These are phyloP conservation scores for Setaria viridis DNA, from an alignment of 202 grass and related monocot species.

Conservation along the genomic window DNA sequence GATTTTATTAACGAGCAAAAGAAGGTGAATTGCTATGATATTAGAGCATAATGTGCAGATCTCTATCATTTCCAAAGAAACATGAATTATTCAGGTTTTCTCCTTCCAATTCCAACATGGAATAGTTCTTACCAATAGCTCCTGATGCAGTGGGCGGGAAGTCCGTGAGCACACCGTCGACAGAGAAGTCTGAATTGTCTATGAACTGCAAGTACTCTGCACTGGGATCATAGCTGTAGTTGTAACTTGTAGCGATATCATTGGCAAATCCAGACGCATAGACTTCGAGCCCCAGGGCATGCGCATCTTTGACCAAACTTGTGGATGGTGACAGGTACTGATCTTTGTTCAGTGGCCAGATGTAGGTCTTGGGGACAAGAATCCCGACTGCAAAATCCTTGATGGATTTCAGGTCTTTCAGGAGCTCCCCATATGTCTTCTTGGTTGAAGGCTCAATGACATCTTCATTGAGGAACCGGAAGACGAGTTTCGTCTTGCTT, in stretches of 20 bases:
- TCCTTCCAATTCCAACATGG: constrained; percentile 19
- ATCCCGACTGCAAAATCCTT: constrained; percentile 81
- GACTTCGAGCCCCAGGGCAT: constrained; percentile 74
- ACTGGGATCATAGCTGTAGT: constrained; percentile 86
- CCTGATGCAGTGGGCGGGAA: constrained; percentile 91
- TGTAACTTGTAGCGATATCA: constrained; percentile 74
- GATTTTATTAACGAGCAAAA: constrained; percentile 2
- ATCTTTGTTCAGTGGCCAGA: constrained; percentile 79
- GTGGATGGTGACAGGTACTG: constrained; percentile 65
- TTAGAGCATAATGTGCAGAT: not conserved
- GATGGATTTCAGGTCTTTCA: constrained; percentile 68
- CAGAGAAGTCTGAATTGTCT: constrained; percentile 73
- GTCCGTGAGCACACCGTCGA: constrained; percentile 87
- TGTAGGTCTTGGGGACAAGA: constrained; percentile 80
- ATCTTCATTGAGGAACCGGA: constrained; percentile 65
- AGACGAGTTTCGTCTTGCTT: constrained; percentile 70
- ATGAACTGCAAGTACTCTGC: constrained; percentile 88
- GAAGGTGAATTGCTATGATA: not conserved
- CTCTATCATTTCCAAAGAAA: constrained; percentile 8
- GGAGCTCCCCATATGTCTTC: constrained; percentile 68
- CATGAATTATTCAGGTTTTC: not conserved
- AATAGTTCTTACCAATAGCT: constrained; percentile 68
- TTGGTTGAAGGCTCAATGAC: constrained; percentile 61
- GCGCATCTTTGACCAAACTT: constrained; percentile 81
- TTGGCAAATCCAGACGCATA: constrained; percentile 77